Evolutionary conservation across 805 yeast species (phyloP).

Genomic region (Yamadazyma sp.): DNA sequence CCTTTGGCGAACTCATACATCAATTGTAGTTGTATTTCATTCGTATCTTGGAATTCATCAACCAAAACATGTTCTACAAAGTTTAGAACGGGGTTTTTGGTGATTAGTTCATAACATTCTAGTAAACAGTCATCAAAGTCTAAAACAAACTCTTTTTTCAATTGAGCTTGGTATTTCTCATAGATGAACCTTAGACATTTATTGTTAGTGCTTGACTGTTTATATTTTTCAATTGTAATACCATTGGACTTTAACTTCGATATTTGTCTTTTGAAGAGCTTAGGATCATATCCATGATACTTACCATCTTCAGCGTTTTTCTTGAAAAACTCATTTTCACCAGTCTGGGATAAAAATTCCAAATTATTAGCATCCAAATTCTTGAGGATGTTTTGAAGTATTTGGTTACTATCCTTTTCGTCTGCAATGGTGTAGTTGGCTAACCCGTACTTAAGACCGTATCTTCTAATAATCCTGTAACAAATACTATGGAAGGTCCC

Average conservation of each 20-base stretch:
- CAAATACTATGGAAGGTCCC: constrained; percentile 94
- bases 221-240: constrained; percentile 38
- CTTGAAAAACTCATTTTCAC: constrained; percentile 7
- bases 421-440: constrained; percentile 55
- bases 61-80: constrained; percentile 70
- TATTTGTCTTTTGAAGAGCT: constrained; percentile 42
- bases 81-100: constrained; percentile 43
- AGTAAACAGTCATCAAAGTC: constrained; percentile 87
- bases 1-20: constrained; percentile 47
- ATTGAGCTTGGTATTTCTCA: constrained; percentile 47
- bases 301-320: constrained; percentile 16
- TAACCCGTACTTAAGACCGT: constrained; percentile 51
- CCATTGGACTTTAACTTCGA: constrained; percentile 59
- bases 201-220: constrained; percentile 1
- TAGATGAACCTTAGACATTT: constrained; percentile 33
- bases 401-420: constrained; percentile 53
- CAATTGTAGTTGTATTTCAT: constrained; percentile 67
- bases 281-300: constrained; percentile 36
- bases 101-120: constrained; percentile 49
- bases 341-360: constrained; percentile 2
- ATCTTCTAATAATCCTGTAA: constrained; percentile 50
- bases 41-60: constrained; percentile 95
- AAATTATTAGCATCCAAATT: constrained; percentile 19
- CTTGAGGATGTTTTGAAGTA: constrained; percentile 42
- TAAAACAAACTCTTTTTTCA: constrained; percentile 42